Conservation (phyloP, 768 basidiomycete species). For the Goffeauzyma gilvescens region DNA sequence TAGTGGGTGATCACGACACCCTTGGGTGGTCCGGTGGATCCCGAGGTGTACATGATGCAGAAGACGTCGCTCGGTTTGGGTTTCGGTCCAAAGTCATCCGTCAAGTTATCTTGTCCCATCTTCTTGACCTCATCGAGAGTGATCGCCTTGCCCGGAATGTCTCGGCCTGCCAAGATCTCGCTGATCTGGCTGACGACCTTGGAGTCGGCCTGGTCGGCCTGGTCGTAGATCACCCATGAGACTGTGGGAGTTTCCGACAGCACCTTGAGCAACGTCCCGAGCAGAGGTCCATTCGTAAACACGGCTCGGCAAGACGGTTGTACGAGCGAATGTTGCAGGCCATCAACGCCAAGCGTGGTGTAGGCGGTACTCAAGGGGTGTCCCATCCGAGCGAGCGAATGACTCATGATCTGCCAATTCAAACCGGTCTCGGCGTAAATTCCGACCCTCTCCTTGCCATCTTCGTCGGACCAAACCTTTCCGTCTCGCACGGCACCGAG, state of each 20-base stretch:
- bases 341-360: constrained; percentile 28
- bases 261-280: constrained; percentile 54
- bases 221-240: constrained; percentile 67
- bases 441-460: constrained; percentile 16
- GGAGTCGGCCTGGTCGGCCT: constrained; percentile 28
- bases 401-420: constrained; percentile 30
- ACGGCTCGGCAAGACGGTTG: constrained; percentile 63
- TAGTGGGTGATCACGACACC: constrained; percentile 72
- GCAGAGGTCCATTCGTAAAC: constrained; percentile 75
- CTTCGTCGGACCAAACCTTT: constrained; percentile 3
- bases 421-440: constrained; percentile 31
- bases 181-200: constrained; percentile 43
- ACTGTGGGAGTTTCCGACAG: constrained; percentile 53
- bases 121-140: constrained; percentile 49
- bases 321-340: constrained; percentile 71
- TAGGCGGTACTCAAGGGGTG: constrained; percentile 30
- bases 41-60: constrained; percentile 51
- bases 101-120: constrained; percentile 41
- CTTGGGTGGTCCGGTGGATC: constrained; percentile 80
- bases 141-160: constrained; percentile 40
- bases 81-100: constrained; percentile 33
- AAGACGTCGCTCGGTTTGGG: constrained; percentile 41
- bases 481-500: constrained; percentile 14
- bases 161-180: constrained; percentile 33
- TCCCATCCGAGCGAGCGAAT: constrained; percentile 21